Conservation (phyloP, 345 rosid genomes). For the Eucalyptus pumila region DNA sequence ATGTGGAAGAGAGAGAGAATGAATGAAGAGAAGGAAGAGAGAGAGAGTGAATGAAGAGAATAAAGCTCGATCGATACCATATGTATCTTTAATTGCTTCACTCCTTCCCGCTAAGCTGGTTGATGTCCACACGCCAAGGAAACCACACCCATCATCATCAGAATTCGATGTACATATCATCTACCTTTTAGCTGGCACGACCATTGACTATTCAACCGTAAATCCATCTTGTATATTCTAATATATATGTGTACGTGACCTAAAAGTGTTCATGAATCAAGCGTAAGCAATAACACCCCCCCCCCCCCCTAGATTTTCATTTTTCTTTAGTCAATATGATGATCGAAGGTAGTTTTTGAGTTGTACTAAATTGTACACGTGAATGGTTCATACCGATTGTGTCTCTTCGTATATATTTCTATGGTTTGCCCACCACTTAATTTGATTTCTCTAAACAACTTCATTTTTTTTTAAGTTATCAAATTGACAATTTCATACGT, state of each 20-base stretch:
- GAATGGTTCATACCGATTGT: neutral
- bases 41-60: neutral
- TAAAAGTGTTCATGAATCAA: neutral
- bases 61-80: neutral
- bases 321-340: neutral
- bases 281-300: neutral
- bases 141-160: slow-evolving; percentile 15
- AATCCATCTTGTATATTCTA: neutral
- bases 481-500: neutral
- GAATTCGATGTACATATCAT: neutral
- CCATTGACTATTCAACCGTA: slow-evolving; percentile 26
- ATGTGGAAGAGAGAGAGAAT: neutral
- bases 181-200: slow-evolving; percentile 16
- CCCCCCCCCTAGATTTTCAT: neutral
- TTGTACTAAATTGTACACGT: neutral
- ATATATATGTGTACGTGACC: neutral
- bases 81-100: neutral
- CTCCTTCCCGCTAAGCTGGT: neutral
- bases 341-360: neutral
- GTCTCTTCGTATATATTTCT: neutral
- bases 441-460: neutral
- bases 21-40: neutral
- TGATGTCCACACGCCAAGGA: slow-evolving; percentile 62
- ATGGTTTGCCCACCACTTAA: neutral
- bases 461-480: neutral